phyloP scores from a whole-genome alignment of 805 yeast genomes.

The Candida hungchunana region DNA sequence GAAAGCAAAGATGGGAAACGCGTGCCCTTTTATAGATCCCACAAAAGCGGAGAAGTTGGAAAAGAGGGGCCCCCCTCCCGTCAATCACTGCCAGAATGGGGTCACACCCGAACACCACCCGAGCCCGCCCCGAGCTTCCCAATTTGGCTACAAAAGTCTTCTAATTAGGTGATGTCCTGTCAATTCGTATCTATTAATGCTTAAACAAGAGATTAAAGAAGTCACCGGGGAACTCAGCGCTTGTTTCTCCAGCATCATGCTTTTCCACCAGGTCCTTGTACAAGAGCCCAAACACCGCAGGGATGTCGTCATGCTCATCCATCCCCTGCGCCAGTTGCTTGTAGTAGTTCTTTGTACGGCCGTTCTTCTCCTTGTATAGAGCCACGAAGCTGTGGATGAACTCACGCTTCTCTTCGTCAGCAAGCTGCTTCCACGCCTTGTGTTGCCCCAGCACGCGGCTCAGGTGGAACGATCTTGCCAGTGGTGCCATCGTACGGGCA shows the following conservation, averaged over 20 bases:
- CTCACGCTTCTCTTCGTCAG: slow-evolving; percentile 24
- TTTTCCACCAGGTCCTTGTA: slow-evolving; percentile 31
- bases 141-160: neutral
- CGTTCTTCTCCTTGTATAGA: slow-evolving; percentile 30
- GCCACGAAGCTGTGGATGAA: slow-evolving; percentile 29
- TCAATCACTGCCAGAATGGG: too few species aligned
- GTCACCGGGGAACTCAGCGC: slow-evolving; percentile 25
- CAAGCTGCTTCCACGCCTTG: slow-evolving; percentile 27
- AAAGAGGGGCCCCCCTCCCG: too few species aligned
- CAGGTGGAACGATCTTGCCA: slow-evolving; percentile 13
- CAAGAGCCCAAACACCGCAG: slow-evolving; percentile 35
- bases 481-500: neutral
- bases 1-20: neutral
- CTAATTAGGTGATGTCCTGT: neutral
- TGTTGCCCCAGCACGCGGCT: neutral
- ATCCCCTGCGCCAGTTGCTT: slow-evolving; percentile 32
- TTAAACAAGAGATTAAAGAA: slow-evolving; percentile 18
- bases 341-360: slow-evolving; percentile 33
- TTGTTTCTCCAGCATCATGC: slow-evolving; percentile 13
- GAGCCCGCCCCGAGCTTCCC: neutral
- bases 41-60: neutral
- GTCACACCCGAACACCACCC: too few species aligned
- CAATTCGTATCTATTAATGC: slow-evolving; percentile 1
- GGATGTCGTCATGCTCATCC: slow-evolving; percentile 35
- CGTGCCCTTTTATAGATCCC: neutral